Conservation (phyloP, 768 basidiomycete species). For the Rossbeevera mucosa region DNA sequence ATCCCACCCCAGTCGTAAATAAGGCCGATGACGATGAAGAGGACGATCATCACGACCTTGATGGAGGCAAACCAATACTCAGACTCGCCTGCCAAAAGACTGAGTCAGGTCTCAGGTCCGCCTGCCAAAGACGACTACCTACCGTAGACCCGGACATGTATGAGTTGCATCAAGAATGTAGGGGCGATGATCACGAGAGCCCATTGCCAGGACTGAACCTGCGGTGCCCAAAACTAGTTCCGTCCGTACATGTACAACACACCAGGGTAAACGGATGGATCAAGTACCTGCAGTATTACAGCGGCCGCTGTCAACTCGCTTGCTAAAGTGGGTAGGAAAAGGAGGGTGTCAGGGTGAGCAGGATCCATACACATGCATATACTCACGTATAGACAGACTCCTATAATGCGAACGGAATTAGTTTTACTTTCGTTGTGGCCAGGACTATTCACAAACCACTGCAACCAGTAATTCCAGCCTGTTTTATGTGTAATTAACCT, state of each 20-base stretch:
- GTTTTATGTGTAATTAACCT: background rate
- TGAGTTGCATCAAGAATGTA: slow-evolving; percentile 49
- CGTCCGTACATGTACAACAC: background rate
- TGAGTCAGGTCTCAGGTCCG: background rate
- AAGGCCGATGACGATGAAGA: slow-evolving; percentile 61
- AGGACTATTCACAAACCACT: slow-evolving; percentile 33
- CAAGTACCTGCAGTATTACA: slow-evolving; percentile 42
- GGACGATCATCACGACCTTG: slow-evolving; percentile 56
- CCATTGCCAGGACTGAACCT: slow-evolving; percentile 51
- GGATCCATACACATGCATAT: background rate
- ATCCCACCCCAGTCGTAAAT: slow-evolving; percentile 61
- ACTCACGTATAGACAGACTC: slow-evolving; percentile 38
- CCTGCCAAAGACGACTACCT: background rate
- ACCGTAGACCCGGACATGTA: slow-evolving; percentile 56
- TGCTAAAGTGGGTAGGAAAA: slow-evolving; percentile 29
- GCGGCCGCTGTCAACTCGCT: slow-evolving; percentile 57
- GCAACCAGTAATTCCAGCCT: slow-evolving; percentile 59
- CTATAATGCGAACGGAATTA: slow-evolving; percentile 17
- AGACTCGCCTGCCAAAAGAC: slow-evolving; percentile 42
- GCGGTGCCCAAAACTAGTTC: slow-evolving; percentile 42
- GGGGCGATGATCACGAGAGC: slow-evolving; percentile 52
- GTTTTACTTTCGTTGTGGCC: background rate
- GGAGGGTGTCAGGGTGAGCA: background rate
- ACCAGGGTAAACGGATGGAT: background rate
- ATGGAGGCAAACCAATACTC: slow-evolving; percentile 63